Base-by-base conservation (phyloP, 2,329 filamentous ascomycete species). In the Cladorrhinum sp. region DNA sequence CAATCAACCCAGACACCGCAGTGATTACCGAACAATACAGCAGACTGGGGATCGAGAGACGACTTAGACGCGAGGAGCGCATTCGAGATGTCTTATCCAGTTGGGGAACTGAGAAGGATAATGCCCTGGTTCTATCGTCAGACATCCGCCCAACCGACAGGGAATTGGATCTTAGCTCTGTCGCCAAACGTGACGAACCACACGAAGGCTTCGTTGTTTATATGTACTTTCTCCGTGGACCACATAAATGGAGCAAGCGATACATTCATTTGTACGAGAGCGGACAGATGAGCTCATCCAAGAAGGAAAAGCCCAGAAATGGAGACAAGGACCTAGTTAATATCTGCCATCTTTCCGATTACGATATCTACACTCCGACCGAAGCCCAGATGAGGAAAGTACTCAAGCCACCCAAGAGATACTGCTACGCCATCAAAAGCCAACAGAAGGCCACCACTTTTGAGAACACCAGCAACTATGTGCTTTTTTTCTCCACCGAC, bases 61-160 rank as follows among this genome's bases (percentile, higher is more conserved):
- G 90, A 0, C 76, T 98, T 24, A 88, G 93, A 45, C 87, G 86
- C 41, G 97, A 96, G 71, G 93, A 98, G 76, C 86, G 85, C 63
- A 83, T 98, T 29, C 85, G 91, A 62, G 91, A 96, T 69, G 85
- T 96, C 22, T 84, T 97, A 82, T 96, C 96, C 72, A 96, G 92
- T 0, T 98, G 93, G 93, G 91, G 96, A 62, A 80, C 82, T 49
- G 92, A 96, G 72, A 79, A 82, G 2, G 88, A 92, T 67, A 95
- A 96, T 69, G 80, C 83, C 7, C 79, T 98, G 13, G 76, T 90
- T 18, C 80, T 97, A 22, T 76, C 88, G 58, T 80, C 87, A 1
- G 81, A 86, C 38, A 75, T 80, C 1, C 77, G 79, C 4, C 79
- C 82, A n/a, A 78, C 81, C 56, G 78, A 83, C 63, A 72, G 75